These are phyloP conservation scores for Scorias spongiosa DNA, from an alignment of 2,329 filamentous ascomycete genomes.

Conservation along the genomic window DNA sequence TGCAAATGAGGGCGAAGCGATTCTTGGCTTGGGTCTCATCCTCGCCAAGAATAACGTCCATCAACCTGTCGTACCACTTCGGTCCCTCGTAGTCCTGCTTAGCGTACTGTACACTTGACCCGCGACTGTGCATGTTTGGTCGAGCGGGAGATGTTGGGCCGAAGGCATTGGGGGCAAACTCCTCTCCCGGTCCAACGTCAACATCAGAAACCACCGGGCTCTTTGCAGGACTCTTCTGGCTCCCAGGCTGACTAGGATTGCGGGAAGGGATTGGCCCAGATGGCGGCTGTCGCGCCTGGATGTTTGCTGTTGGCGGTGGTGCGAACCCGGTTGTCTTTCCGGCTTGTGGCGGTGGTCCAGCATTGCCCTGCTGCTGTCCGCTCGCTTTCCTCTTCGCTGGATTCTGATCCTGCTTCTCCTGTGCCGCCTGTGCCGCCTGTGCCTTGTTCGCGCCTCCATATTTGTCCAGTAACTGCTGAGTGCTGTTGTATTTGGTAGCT, in stretches of 20 bases:
- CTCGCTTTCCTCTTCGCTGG: constrained; percentile 15
- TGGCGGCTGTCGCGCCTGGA: constrained; percentile 27
- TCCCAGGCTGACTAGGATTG: constrained; percentile 2
- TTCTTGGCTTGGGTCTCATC: constrained; percentile 90
- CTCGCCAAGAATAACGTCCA: constrained; percentile 85
- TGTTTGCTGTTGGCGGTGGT: constrained; percentile 52
- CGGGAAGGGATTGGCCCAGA: constrained; percentile 9
- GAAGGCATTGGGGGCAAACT: constrained; percentile 64
- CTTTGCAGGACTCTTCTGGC: constrained; percentile 2
- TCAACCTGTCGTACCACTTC: constrained; percentile 87
- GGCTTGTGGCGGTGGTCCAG: constrained; percentile 20
- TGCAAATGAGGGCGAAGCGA: constrained; percentile 73
- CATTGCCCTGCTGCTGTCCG: constrained; percentile 4
- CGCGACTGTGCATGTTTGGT: constrained; percentile 7
- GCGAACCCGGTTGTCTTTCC: constrained; percentile 42
- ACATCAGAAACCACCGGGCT: constrained; percentile 40
- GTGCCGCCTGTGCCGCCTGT: constrained; percentile 32
- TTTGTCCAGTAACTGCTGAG: constrained; percentile 81
- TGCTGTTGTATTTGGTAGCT: constrained; percentile 92
- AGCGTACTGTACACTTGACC: constrained; percentile 23
- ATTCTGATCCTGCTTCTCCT: constrained; percentile 7
- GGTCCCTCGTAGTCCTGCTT: constrained; percentile 16
- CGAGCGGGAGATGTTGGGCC: constrained; percentile 21
- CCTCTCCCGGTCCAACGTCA: constrained; percentile 35
- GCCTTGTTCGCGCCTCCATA: constrained; percentile 47